phyloP scores from a whole-genome alignment of 2,329 filamentous ascomycete genomes.

The Pseudogymnoascus sp. region DNA sequence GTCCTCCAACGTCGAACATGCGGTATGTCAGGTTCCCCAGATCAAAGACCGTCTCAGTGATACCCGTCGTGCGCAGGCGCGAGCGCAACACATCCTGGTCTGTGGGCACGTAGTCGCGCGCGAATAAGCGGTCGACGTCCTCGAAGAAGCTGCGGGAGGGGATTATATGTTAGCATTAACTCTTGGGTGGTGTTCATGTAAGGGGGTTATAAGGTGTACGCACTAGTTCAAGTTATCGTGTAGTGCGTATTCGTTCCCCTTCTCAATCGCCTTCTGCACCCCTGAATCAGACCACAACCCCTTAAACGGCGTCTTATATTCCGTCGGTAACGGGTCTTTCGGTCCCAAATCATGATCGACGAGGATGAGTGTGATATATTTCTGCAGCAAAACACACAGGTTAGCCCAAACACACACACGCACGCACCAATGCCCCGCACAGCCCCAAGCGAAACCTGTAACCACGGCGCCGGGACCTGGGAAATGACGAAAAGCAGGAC shows the following conservation, averaged over 20 bases:
- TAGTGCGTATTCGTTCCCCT: slow-evolving; percentile 92
- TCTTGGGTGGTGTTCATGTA: not conserved
- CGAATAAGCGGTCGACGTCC: slow-evolving; percentile 68
- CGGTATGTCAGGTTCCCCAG: slow-evolving; percentile 86
- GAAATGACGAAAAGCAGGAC: not conserved
- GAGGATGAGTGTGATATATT: slow-evolving; percentile 68
- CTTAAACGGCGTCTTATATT: slow-evolving; percentile 76
- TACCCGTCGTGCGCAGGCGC: slow-evolving; percentile 84
- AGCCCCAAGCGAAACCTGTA: slow-evolving; percentile 12
- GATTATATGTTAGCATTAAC: slow-evolving; percentile 10
- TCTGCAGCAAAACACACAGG: slow-evolving; percentile 39
- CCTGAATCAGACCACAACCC: slow-evolving; percentile 75
- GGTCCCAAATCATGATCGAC: slow-evolving; percentile 75
- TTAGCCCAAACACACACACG: not conserved
- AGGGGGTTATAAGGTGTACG: slow-evolving; percentile 30
- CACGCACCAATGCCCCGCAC: not conserved
- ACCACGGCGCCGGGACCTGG: not conserved
- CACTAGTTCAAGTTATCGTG: slow-evolving; percentile 95
- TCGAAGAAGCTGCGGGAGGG: slow-evolving; percentile 63
- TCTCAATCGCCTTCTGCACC: slow-evolving; percentile 78
- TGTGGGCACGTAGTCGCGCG: slow-evolving; percentile 72
- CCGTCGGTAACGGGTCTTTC: slow-evolving; percentile 69
- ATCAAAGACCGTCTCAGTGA: slow-evolving; percentile 91
- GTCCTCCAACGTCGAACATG: slow-evolving; percentile 76
- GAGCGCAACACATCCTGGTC: slow-evolving; percentile 93